Conservation (phyloP, 1,284 basidiomycete species). For the Neolentinus lepideus region DNA sequence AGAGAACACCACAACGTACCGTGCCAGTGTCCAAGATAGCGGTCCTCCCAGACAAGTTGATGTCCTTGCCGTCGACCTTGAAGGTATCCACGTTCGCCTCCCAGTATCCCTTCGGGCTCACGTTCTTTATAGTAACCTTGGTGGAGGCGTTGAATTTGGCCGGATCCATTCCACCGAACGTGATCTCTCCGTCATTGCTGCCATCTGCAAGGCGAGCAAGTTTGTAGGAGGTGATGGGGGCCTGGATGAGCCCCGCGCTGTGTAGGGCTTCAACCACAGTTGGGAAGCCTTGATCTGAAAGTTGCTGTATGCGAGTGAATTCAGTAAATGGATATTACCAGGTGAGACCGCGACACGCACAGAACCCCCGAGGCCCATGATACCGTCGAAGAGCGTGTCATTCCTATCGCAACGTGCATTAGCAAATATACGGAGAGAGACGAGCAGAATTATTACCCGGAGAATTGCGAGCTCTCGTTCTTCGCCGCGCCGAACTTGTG, state of each 20-base stretch:
- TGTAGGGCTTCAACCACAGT: conserved; percentile 77
- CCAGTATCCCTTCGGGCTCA: conserved; percentile 71
- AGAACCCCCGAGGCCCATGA: conserved; percentile 80
- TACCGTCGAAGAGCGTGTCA: conserved; percentile 62
- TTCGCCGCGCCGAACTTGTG: conserved; percentile 73
- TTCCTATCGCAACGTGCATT: conserved; percentile 13
- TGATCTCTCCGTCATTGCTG: conserved; percentile 74
- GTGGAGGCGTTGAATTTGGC: conserved; percentile 55
- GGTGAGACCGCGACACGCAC: conserved; percentile 26
- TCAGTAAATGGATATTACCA: not conserved
- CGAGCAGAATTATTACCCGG: conserved; percentile 12
- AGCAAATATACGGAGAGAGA: not conserved
- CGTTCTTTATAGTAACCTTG: conserved; percentile 51
- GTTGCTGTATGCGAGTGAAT: conserved; percentile 21
- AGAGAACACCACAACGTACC: conserved; percentile 27
- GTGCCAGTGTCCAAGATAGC: conserved; percentile 80
- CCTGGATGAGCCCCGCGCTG: conserved; percentile 47
- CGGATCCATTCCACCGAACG: conserved; percentile 73
- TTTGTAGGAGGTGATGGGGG: conserved; percentile 76
- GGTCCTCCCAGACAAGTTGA: conserved; percentile 50
- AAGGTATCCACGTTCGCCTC: conserved; percentile 57
- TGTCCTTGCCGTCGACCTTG: conserved; percentile 46
- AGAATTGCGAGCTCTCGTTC: conserved; percentile 60
- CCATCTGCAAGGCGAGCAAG: conserved; percentile 69
- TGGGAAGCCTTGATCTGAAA: conserved; percentile 58